A percentile compares a stretch with the other conserved stretches of the same genome.
phyloP scores from a whole-genome alignment of 1,284 basidiomycete genomes.

The Cutaneotrichosporon arboriforme region DNA sequence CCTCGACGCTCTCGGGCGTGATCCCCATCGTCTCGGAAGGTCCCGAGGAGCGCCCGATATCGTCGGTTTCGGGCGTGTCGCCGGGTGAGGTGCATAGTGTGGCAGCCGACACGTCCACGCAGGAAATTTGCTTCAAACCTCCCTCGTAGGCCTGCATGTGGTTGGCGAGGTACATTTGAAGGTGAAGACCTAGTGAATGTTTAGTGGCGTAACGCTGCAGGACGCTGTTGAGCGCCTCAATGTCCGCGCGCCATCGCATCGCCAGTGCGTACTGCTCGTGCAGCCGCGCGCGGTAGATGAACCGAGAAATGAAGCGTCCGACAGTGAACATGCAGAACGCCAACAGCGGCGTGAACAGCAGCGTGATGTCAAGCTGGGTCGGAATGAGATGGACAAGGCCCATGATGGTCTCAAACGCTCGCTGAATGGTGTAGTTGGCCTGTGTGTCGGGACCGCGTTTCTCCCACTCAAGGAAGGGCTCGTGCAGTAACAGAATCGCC shows the following conservation, averaged over 20 bases:
- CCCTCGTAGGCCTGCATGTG: constrained; percentile 8
- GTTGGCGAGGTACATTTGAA: constrained; percentile 6
- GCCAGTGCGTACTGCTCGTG: constrained; percentile 22
- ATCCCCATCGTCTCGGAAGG: constrained; percentile 3
- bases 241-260: constrained; percentile 30
- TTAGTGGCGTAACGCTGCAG: constrained; percentile 14
- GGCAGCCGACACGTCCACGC: not conserved
- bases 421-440: constrained; percentile 13
- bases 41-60: too few relatives aligned
- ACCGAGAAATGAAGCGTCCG: constrained; percentile 31
- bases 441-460: constrained; percentile 11
- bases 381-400: constrained; percentile 39
- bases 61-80: not conserved
- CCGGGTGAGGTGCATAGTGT: not conserved
- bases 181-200: constrained; percentile 9
- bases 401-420: constrained; percentile 30
- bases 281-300: constrained; percentile 22
- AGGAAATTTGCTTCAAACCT: not conserved
- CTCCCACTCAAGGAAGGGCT: constrained; percentile 33
- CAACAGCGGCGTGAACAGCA: constrained; percentile 30
- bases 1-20: constrained; percentile 14
- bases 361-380: constrained; percentile 35
- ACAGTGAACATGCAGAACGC: constrained; percentile 31
- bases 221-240: constrained; percentile 21
- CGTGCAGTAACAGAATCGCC: constrained; percentile 28